Evolutionary conservation across 805 yeast species (phyloP), one percentile per base, ranked within the genome.

Genomic region (Ogataea wickerhamii): DNA sequence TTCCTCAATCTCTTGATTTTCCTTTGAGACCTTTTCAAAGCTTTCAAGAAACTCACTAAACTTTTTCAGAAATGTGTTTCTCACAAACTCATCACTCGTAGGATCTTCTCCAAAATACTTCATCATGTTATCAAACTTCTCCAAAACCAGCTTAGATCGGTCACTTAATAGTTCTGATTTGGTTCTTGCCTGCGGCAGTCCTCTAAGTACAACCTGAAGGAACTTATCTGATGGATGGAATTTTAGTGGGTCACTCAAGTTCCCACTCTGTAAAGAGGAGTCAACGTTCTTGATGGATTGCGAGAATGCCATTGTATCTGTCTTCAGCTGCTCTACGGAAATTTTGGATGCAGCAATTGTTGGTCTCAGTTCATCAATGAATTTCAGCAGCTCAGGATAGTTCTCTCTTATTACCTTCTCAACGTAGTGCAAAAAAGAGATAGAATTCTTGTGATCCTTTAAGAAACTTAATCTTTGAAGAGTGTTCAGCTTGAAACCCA

Each of bases 401-500:
- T 84, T 78, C 31, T 75, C 78, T 47, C 98, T 70, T n/a, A 94
- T 75, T 32, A 87, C 78, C 50, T 79, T 84, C 60, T 93, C 98
- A 38, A 94, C 87, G 60, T 89, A 89, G 57, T 94, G 96, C 52
- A 93, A 64, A 54, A 93, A 89, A 1, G 95, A 86, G 80, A 84
- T 80, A 5, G 87, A 76, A 57, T 91, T 89, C 42, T 80, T 75
- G 19, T 83, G 87, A 61, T 91, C 96, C 57, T 93, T 93, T 64
- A 94, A 81, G 49, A 94, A 88, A 22, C 83, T 86, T 41, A 93
- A 71, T 49, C 98, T 69, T 54, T 88, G 96, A 37, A 93, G 70
- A n/a, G 96, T 86, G 31, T 86, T 82, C 43, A 93, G 67, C 53
- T 84, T 83, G 71, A 94, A 94, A 3, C 99, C 99, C 48, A 76